Evolutionary conservation across 2,329 filamentous ascomycete species (phyloP).

Genomic region (Chrysoporthe deuterocubensis): DNA sequence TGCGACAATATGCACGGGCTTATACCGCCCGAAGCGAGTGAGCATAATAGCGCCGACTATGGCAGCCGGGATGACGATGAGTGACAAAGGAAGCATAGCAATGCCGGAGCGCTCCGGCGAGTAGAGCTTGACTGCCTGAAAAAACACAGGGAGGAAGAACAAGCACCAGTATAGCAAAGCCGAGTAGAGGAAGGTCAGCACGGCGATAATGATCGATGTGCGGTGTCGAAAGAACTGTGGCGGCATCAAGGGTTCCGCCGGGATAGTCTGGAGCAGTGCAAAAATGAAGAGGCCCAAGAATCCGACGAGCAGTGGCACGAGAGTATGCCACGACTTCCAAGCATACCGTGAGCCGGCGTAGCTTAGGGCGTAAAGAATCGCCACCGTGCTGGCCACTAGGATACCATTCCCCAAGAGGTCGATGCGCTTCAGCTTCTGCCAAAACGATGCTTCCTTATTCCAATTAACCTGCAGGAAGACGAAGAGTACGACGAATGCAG

Average conservation of each 20-base stretch:
- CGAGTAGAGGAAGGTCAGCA: conserved; percentile 25
- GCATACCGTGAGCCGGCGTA: conserved; percentile 44
- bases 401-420: conserved; percentile 40
- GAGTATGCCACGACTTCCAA: conserved; percentile 44
- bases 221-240: conserved; percentile 29
- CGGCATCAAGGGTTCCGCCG: conserved; percentile 31
- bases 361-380: conserved; percentile 46
- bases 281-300: conserved; percentile 23
- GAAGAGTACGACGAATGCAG: neutral
- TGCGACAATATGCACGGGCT: too few species aligned
- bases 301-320: conserved; percentile 46
- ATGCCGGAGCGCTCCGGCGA: conserved; percentile 41
- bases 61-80: conserved; percentile 37
- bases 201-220: conserved; percentile 21
- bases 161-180: conserved; percentile 24
- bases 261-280: neutral
- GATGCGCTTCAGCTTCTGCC: conserved; percentile 34
- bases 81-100: conserved; percentile 38
- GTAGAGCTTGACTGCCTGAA: conserved; percentile 28
- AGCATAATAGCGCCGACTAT: conserved; percentile 37
- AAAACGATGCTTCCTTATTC: conserved; percentile 30
- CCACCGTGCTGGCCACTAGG: conserved; percentile 36
- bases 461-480: conserved; percentile 44
- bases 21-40: conserved; percentile 40
- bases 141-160: conserved; percentile 18